phyloP scores from a whole-genome alignment of 441 rosid species.

The Gossypium gossypioides region DNA sequence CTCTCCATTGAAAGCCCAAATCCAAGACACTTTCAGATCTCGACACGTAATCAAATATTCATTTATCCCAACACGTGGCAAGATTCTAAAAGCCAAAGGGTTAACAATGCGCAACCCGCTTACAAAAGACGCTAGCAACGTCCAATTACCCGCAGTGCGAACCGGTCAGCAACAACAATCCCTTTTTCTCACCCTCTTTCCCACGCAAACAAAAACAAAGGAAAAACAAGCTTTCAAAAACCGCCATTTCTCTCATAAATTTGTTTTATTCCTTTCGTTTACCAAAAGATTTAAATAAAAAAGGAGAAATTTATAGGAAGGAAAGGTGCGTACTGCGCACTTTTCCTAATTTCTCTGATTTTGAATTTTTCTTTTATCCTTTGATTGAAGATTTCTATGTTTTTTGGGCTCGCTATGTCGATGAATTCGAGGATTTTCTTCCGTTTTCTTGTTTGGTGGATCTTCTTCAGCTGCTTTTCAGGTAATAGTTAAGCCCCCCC shows the following conservation, averaged over 20 bases:
- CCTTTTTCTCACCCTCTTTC: not conserved
- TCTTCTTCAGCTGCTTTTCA: constrained; percentile 39
- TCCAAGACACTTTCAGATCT: not conserved
- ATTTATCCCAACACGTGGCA: constrained; percentile 10
- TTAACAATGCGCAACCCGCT: constrained; percentile 8
- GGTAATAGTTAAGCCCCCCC: constrained; percentile 28
- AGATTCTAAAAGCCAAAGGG: not conserved
- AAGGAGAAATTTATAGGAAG: not conserved
- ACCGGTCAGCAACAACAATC: not conserved
- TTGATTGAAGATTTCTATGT: not conserved
- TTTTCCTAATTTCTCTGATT: not conserved
- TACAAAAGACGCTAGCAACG: not conserved
- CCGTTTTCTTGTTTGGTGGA: constrained; percentile 14
- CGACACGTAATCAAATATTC: not conserved
- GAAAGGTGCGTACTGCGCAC: constrained; percentile 11
- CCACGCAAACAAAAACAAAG: not conserved
- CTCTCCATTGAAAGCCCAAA: not conserved
- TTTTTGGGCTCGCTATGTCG: constrained; percentile 11
- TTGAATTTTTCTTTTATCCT: not conserved
- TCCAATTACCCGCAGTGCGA: constrained; percentile 5
- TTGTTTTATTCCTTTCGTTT: not conserved
- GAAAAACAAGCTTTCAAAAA: not conserved
- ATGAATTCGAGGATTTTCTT: not conserved
- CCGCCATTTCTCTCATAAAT: not conserved
- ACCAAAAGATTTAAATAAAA: not conserved